Base-by-base conservation (phyloP, 805 yeast genomes). In the Grigorovia humatica region DNA sequence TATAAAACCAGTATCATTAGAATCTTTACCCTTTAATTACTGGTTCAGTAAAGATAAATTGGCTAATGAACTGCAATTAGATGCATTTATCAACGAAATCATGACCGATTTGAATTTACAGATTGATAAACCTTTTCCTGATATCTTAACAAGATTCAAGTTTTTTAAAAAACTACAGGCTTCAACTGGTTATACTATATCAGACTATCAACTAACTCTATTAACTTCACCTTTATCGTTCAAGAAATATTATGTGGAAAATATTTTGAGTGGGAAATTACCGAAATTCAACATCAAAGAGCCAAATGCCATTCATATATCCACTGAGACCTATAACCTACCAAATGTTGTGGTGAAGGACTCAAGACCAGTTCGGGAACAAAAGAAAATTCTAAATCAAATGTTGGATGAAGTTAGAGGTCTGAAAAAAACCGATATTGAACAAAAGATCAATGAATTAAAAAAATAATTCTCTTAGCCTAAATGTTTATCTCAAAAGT, bases 231-330 rank as follows among this genome's bases (percentile, higher is more conserved):
- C 70, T 12, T 18, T 49, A 7, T 58, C 59, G 3, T 63, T 69
- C 44, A 61, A 59, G 20, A 48, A 57, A 4, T 70, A 63, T 51
- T 68, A 58, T 48, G 52, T 56, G 18, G 50, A 53, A 7, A 62
- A 65, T 46, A 57, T 69, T 38, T 51, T 69, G 12, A 60, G 66
- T 18, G 72, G 73, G 23, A 64, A 59, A 49, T 53, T 60, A 12
- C 56, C 54, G 8, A 70, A 70, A 62, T 75, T 70, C 56, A 78
- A 77, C 59, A 89, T 84, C 62, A 76, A 81, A 63, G 78, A 81
- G 60, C 89, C 93, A n/a, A 78, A 84, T 59, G 91, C 88, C 30
- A 78, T 87, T 51, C 80, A 81, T 54, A 72, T 87, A 57, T 71
- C 79, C 52, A 65, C 71, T 8, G 73, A 71, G 30, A 82, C 78